phyloP scores from a whole-genome alignment of 495 filamentous ascomycete species.

The Penicilliopsis zonata region DNA sequence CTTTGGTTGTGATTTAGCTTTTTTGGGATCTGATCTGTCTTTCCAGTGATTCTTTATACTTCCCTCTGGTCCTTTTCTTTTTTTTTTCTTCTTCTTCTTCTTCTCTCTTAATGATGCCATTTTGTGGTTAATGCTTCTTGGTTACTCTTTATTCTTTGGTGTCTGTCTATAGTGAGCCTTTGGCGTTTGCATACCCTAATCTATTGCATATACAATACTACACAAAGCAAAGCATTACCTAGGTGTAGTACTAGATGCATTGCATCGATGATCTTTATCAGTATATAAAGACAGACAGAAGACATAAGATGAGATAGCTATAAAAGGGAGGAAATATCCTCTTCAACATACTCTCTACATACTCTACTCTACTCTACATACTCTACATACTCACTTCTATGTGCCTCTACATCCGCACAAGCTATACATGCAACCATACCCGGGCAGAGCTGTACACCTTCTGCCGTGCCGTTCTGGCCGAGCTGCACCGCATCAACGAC shows the following conservation, averaged over 20 bases:
- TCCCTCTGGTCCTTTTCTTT: constrained; percentile 6
- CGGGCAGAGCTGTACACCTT: constrained; percentile 8
- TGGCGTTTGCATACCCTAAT: no score
- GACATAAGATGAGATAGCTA: no score
- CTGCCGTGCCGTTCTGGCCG: constrained; percentile 6
- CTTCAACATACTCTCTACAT: neutral
- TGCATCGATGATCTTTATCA: no score
- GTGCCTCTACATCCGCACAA: constrained; percentile 7
- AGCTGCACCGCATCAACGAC: constrained; percentile 10
- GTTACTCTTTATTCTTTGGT: no score
- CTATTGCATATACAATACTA: no score
- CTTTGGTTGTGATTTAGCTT: constrained; percentile 39
- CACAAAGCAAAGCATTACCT: no score
- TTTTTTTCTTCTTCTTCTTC: constrained; percentile 1
- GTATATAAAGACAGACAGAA: no score
- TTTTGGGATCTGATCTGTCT: constrained; percentile 9
- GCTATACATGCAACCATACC: constrained; percentile 6
- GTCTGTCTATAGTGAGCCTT: no score
- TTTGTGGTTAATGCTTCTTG: no score
- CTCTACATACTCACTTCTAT: constrained; percentile 2
- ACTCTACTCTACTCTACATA: no score
- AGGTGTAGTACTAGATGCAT: no score
- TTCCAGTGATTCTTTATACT: constrained; percentile 7
- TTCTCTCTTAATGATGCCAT: neutral
- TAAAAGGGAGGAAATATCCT: no score